Base-by-base conservation (phyloP, 2,329 filamentous ascomycete species). In the Coniochaeta sp. region DNA sequence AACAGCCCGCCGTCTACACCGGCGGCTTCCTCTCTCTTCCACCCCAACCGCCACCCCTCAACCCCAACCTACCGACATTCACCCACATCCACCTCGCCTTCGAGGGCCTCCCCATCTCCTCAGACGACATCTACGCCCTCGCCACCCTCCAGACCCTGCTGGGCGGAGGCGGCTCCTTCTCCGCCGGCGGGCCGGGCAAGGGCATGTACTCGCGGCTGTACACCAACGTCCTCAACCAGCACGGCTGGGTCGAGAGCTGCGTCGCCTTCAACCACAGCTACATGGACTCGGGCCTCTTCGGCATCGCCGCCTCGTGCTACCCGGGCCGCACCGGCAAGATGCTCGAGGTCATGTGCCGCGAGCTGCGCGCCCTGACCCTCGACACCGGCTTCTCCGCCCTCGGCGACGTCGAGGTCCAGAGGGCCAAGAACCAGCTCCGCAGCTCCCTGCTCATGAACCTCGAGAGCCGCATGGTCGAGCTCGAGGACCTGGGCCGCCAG, bases 201-300 rank as follows among this genome's bases (percentile, higher is more conserved):
- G 95, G 95, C 73, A 99, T 99, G 95, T 98, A 98, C 81, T 96
- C 91, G 40, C 89, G 95, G 14, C 85, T 99, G 9, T 99, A 97
- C 81, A 98, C 93, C 64, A 96, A 97, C 72, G 93, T 98, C 0
- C 84, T 99, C 58, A 99, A 99, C 79, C 93, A 98, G 76, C 88
- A 96, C 77, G 91, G 90, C 67, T 99, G 93, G 93, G 91, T 99
- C 28, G 95, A 99, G 77, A 93, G 87, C 62, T 98, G 95, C 77
- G 83, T 96, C 58, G 89, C 93, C 33, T 98, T 98, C 80, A 98
- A 98, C 81, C 93, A 98, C 80, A 91, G 90, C 55, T 99, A 99
- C 81, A 95, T 91, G 0, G 95, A 99, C 74, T 93, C 89, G 7
- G 95, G 95, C 4, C 84, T 99, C 47, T 99, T 99, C 70, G 95